These are phyloP conservation scores for Podila clonocystis DNA, from an alignment of 192 early-diverging fungal genomes.

Conservation along the genomic window DNA sequence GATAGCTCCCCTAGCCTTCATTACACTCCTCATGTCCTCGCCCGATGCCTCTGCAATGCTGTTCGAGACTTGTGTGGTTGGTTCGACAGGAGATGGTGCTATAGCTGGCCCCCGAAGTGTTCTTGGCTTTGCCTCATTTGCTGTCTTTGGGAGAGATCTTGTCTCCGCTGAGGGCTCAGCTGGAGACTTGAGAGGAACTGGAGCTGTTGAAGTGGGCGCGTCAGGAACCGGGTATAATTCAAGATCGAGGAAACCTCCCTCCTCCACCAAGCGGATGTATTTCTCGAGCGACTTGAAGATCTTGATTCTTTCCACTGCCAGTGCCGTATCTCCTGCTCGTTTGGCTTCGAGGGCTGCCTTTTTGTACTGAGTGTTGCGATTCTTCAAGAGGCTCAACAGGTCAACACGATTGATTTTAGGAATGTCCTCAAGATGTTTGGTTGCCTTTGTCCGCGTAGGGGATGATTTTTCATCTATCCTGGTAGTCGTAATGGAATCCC, in stretches of 20 bases:
- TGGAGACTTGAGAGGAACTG: conserved; percentile 9
- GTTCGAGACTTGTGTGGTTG: conserved; percentile 36
- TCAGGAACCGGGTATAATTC: conserved; percentile 40
- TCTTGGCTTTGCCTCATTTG: not conserved
- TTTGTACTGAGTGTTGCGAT: conserved; percentile 61
- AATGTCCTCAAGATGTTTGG: conserved; percentile 20
- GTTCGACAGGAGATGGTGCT: conserved; percentile 29
- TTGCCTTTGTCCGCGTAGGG: conserved; percentile 19
- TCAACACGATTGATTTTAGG: conserved; percentile 40
- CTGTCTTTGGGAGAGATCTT: not conserved
- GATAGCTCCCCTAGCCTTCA: conserved; percentile 3
- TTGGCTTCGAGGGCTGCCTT: conserved; percentile 57
- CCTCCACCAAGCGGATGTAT: conserved; percentile 45
- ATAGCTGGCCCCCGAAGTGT: conserved; percentile 12
- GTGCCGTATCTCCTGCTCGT: conserved; percentile 53
- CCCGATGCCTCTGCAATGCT: conserved; percentile 37
- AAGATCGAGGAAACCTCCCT: conserved; percentile 25
- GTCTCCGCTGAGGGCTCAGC: not conserved
- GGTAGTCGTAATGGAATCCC: conserved; percentile 10
- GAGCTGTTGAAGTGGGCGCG: conserved; percentile 7
- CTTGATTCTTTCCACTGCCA: conserved; percentile 56
- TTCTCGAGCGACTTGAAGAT: conserved; percentile 56
- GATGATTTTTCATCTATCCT: not conserved
- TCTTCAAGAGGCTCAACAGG: conserved; percentile 31
- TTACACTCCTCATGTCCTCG: conserved; percentile 25